Base-by-base conservation (phyloP, 768 basidiomycete genomes). In the Cantharellus anzutake region DNA sequence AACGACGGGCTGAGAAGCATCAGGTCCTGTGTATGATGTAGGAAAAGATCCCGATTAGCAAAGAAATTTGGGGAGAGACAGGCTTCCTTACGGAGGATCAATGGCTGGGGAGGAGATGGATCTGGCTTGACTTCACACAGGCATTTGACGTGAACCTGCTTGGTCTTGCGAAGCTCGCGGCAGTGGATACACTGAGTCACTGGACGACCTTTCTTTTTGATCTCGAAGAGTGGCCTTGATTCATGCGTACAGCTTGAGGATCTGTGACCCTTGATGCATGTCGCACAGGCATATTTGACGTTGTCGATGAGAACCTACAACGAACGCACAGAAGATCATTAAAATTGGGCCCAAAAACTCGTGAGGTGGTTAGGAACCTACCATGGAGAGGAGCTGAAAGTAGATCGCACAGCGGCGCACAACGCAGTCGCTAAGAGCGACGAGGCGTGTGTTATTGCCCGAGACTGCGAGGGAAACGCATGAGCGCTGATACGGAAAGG, bases 191-290 rank as follows among this genome's bases (percentile, higher is more conserved):
- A 96, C 68, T 94, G 91, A 4, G 91, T 89, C 14, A 90, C 79
- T 0, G 92, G 92, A 4, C 92, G 78, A 2, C 92, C 92, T 68
- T 94, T 92, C 74, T 85, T 87, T 76, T 91, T 88, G 61, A 94
- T 82, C 69, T 93, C 88, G 63, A 87, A 91, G n/a, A 96, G 75
- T 3, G 90, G 89, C 20, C 92, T 76, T 65, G 90, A 86, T 39
- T 81, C 81, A 68, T 96, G 92, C 55, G 78, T 78, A 69, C 92
- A 96, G 11, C 80, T 80, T 2, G 89, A 90, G 7, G 91, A 92
- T 58, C 92, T 82, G 44, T 48, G 44, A 1, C 92, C 92, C 71
- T 92, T 92, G 68, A 93, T 92, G 70, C 92, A 96, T 7, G 88
- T 84, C 73, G 85, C 86, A 70, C 91, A 89, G 42, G 86, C 86